Evolutionary conservation across 257 asterid species (phyloP), one percentile per base, ranked within the genome.

Genomic region (Forsythia viridissima): DNA sequence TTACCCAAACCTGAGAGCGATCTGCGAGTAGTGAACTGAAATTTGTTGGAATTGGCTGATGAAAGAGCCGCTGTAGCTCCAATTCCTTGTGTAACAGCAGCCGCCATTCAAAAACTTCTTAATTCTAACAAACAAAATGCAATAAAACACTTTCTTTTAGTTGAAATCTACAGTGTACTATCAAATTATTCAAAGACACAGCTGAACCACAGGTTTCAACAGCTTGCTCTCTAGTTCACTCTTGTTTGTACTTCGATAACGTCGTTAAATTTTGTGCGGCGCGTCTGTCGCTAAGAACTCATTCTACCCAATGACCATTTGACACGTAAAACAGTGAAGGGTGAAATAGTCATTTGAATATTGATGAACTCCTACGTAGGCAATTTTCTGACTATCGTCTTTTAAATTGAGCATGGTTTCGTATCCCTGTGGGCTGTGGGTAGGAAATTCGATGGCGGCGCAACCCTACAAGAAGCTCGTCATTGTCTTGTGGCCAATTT

Each of bases 51-150:
- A 84, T 82, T 84, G 72, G 80, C 81, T 57, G 91, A 76, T 30
- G 90, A 85, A 77, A 86, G 77, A 43, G 90, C 87, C 78, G 87
- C 66, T 36, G 84, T 74, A 72, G 91, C 90, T 70, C 89, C 93
- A 76, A 89, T 52, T 38, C 91, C 90, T 74, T 85, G 90, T 20
- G 74, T 43, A 52, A 88, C 73, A 61, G 90, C 80, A 82, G 92
- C 88, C 69, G 86, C 88, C 85, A 82, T 79, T 80, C 48, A 20
- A 59, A 79, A 43, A 37, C 36, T 36, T 40, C 44, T 80, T 65
- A 43, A 16, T n/a, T 69, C 63, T 41, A 74, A 44, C 11, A 42
- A 36, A 39, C 37, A 46, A 65, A 59, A 52, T 61, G 16, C 72
- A n/a, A 44, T 65, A 18, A 68, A 84, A 55, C 71, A 42, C 72